These are phyloP conservation scores for Arthroderma uncinatum DNA, from an alignment of 2,329 filamentous ascomycete genomes.

Conservation along the genomic window DNA sequence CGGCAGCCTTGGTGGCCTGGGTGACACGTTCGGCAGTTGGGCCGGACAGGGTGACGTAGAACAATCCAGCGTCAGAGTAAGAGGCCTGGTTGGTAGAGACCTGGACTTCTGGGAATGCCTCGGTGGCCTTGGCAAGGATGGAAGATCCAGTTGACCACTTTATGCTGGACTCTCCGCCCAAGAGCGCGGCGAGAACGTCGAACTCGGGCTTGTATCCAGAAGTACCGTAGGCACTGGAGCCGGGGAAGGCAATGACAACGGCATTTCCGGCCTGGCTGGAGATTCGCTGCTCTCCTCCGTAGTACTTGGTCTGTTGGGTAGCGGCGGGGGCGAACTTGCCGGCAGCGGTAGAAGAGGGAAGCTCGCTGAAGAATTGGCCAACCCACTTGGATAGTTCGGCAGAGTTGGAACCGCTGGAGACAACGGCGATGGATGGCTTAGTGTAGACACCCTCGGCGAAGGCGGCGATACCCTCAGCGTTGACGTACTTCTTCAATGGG, in stretches of 20 bases:
- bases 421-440: constrained; percentile 82
- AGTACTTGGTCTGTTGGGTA: constrained; percentile 66
- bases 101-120: constrained; percentile 53
- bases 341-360: constrained; percentile 43
- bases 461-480: constrained; percentile 59
- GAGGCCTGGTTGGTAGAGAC: constrained; percentile 65
- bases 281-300: constrained; percentile 86
- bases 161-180: constrained; percentile 81
- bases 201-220: constrained; percentile 79
- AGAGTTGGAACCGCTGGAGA: constrained; percentile 76
- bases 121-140: constrained; percentile 68
- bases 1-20: constrained; percentile 61
- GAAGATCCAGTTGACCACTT: constrained; percentile 96
- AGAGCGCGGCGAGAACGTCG: constrained; percentile 72
- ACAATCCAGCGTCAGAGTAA: constrained; percentile 89
- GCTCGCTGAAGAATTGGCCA: constrained; percentile 74
- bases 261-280: constrained; percentile 67
- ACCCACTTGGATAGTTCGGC: constrained; percentile 78
- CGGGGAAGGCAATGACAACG: constrained; percentile 83
- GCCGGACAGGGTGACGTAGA: constrained; percentile 72
- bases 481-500: constrained; percentile 68
- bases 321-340: constrained; percentile 41
- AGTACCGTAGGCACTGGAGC: constrained; percentile 61
- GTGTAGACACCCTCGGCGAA: constrained; percentile 72
- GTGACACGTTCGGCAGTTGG: constrained; percentile 56